Evolutionary conservation across 805 yeast genomes (phyloP).

Genomic region (Barnettozyma populi): DNA sequence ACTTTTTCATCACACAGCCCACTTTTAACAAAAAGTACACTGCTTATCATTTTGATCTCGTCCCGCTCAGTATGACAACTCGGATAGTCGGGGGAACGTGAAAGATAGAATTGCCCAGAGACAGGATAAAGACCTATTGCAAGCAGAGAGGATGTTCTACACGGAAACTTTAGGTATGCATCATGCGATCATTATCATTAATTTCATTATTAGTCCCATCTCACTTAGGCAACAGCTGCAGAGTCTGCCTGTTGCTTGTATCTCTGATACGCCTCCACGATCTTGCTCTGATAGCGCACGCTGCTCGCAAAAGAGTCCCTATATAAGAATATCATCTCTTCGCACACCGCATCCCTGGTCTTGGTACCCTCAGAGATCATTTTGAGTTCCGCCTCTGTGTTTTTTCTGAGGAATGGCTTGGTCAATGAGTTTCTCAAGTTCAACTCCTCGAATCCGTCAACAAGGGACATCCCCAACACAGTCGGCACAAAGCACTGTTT

Average conservation of each 20-base stretch:
- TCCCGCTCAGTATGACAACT: too few relatives aligned
- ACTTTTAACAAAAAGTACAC: too few relatives aligned
- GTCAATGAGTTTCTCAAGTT: slow-evolving; percentile 73
- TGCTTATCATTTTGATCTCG: too few relatives aligned
- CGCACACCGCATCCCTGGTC: slow-evolving; percentile 47
- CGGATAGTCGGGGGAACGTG: too few relatives aligned
- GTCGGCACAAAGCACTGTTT: slow-evolving; percentile 64
- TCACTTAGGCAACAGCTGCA: background rate
- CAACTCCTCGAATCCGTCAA: slow-evolving; percentile 80
- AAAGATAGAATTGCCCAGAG: too few relatives aligned
- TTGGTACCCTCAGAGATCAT: slow-evolving; percentile 63
- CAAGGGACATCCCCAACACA: slow-evolving; percentile 75
- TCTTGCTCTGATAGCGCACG: slow-evolving; percentile 32
- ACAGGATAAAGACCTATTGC: too few relatives aligned
- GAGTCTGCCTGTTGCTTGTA: background rate
- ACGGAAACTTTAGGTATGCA: background rate
- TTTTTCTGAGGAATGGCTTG: slow-evolving; percentile 81
- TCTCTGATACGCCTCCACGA: slow-evolving; percentile 30
- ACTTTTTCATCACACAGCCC: too few relatives aligned
- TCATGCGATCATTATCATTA: background rate
- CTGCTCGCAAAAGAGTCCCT: slow-evolving; percentile 53
- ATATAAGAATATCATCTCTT: slow-evolving; percentile 51
- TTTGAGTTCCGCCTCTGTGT: slow-evolving; percentile 61
- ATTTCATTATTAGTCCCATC: background rate
- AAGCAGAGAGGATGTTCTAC: too few relatives aligned